These are phyloP conservation scores for Aureobasidium subglaciale DNA, from an alignment of 2,329 filamentous ascomycete genomes.

Conservation along the genomic window DNA sequence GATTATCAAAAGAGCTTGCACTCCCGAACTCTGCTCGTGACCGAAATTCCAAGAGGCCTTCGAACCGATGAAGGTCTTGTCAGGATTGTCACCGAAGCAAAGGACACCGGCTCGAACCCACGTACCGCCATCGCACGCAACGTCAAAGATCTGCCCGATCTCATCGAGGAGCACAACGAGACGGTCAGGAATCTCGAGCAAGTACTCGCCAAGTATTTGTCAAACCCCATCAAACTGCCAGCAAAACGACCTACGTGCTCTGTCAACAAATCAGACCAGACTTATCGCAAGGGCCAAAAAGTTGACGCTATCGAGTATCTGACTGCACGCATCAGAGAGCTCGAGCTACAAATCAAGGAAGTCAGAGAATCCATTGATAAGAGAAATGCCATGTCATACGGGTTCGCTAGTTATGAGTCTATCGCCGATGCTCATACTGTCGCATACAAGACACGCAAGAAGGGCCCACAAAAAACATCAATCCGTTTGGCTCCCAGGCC, in stretches of 20 bases:
- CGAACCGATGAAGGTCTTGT: slow-evolving; percentile 82
- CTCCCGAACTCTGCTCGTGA: slow-evolving; percentile 61
- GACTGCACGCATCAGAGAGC: slow-evolving; percentile 71
- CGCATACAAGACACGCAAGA: slow-evolving; percentile 72
- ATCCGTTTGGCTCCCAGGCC: slow-evolving; percentile 76
- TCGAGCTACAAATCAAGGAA: slow-evolving; percentile 79
- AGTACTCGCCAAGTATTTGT: slow-evolving; percentile 82
- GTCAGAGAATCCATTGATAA: slow-evolving; percentile 76
- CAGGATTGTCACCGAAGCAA: slow-evolving; percentile 71
- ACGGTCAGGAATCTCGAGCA: slow-evolving; percentile 76
- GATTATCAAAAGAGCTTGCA: slow-evolving; percentile 88
- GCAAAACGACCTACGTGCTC: slow-evolving; percentile 68
- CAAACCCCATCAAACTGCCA: slow-evolving; percentile 75
- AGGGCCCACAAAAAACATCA: slow-evolving; percentile 70
- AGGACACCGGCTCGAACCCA: slow-evolving; percentile 70
- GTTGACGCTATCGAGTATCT: slow-evolving; percentile 93
- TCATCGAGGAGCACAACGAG: slow-evolving; percentile 78
- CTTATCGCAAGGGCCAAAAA: slow-evolving; percentile 62
- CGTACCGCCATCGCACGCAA: slow-evolving; percentile 81
- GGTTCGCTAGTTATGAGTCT: slow-evolving; percentile 87
- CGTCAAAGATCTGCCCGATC: slow-evolving; percentile 76
- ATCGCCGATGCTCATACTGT: slow-evolving; percentile 84
- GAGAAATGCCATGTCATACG: slow-evolving; percentile 81
- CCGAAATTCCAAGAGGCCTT: slow-evolving; percentile 71
- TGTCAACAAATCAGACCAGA: slow-evolving; percentile 71